These are phyloP conservation scores for Metarhizium rileyi DNA, from an alignment of 2,329 filamentous ascomycete genomes.

Conservation along the genomic window DNA sequence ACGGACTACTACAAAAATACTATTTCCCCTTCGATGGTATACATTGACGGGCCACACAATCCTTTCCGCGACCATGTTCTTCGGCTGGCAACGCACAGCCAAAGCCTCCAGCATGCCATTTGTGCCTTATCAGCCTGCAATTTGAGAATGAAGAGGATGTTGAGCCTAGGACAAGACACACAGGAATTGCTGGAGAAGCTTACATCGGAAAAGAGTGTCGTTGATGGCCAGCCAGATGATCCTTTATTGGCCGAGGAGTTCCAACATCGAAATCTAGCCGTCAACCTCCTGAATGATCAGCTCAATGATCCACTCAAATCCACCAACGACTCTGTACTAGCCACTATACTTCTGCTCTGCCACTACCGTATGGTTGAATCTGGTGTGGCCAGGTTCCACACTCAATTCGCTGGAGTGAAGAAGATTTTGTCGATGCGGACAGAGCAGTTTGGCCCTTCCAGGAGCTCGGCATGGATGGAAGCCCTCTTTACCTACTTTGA, in stretches of 20 bases:
- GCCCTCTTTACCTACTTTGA: constrained; percentile 92
- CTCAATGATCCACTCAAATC: constrained; percentile 67
- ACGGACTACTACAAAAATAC: constrained; percentile 91
- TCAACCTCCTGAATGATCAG: constrained; percentile 74
- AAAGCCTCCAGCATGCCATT: constrained; percentile 84
- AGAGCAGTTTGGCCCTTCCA: constrained; percentile 38
- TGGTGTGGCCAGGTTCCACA: constrained; percentile 85
- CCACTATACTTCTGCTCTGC: constrained; percentile 78
- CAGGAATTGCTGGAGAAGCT: constrained; percentile 39
- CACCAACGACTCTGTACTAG: constrained; percentile 76
- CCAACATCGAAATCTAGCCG: constrained; percentile 71
- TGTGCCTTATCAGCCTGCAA: constrained; percentile 86
- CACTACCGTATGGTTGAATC: constrained; percentile 92
- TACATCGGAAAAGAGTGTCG: constrained; percentile 34
- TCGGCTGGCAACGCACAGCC: constrained; percentile 64
- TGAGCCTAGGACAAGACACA: constrained; percentile 49
- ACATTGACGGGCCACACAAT: constrained; percentile 77
- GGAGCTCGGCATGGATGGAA: constrained; percentile 81
- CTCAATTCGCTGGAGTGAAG: constrained; percentile 85
- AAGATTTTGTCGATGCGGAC: constrained; percentile 71
- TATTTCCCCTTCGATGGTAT: constrained; percentile 85
- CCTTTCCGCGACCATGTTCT: constrained; percentile 80
- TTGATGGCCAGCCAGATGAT: constrained; percentile 44
- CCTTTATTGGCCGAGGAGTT: constrained; percentile 68
- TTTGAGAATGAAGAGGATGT: constrained; percentile 69